phyloP scores from a whole-genome alignment of 2,329 filamentous ascomycete species.

The Aspergillus ustus region DNA sequence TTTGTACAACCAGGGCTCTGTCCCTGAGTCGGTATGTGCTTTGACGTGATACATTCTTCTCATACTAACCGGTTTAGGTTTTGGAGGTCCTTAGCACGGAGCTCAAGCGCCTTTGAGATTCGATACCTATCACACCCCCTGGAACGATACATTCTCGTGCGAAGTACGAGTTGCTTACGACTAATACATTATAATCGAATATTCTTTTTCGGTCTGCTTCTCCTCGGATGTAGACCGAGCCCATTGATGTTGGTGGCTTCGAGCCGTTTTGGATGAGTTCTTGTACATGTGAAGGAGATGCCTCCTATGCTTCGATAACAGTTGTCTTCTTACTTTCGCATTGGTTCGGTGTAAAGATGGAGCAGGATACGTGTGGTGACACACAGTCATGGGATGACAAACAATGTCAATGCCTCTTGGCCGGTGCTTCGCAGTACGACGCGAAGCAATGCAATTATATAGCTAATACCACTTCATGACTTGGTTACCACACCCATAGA shows the following conservation, averaged over 20 bases:
- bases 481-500: background rate
- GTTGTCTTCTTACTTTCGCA: conserved; percentile 6
- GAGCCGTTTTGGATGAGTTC: conserved; percentile 12
- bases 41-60: background rate
- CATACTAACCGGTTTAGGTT: conserved; percentile 7
- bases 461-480: conserved; percentile 4
- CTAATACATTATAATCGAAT: conserved; percentile 20
- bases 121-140: background rate
- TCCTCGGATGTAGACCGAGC: background rate
- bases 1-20: conserved; percentile 65
- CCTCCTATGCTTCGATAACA: conserved; percentile 5
- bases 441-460: conserved; percentile 1
- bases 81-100: conserved; percentile 14
- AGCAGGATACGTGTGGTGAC: background rate
- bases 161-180: conserved; percentile 14
- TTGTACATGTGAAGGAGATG: conserved; percentile 14
- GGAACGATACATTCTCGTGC: conserved; percentile 10
- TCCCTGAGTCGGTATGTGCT: conserved; percentile 56
- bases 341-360: conserved; percentile 9
- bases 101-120: conserved; percentile 12
- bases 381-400: background rate
- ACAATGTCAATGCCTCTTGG: background rate
- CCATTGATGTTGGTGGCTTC: background rate
- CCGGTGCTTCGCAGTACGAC: background rate
- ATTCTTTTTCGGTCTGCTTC: conserved; percentile 3